phyloP scores from a whole-genome alignment of 2,329 filamentous ascomycete genomes.

The Mollisia scopiformis region DNA sequence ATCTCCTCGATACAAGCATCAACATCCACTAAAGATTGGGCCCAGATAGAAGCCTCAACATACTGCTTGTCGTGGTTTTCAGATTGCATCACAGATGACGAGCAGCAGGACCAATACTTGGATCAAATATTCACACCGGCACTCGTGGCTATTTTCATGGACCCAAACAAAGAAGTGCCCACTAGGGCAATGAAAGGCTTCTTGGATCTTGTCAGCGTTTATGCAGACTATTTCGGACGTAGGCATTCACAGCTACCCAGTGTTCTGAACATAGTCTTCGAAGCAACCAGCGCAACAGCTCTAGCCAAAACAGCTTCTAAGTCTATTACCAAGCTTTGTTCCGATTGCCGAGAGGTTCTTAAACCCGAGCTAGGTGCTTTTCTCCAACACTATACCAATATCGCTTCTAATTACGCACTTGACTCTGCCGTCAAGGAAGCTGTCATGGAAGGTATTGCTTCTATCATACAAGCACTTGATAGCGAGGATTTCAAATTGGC shows the following conservation, averaged over 20 bases:
- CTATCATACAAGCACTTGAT: constrained; percentile 73
- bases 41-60: constrained; percentile 61
- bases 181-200: constrained; percentile 68
- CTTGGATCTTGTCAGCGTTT: constrained; percentile 71
- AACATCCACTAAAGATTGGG: constrained; percentile 53
- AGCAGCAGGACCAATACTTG: constrained; percentile 61
- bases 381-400: constrained; percentile 69
- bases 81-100: constrained; percentile 64
- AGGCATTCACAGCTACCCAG: constrained; percentile 68
- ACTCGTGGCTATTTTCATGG: constrained; percentile 57
- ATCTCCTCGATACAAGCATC: constrained; percentile 56
- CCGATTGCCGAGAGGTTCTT: constrained; percentile 72
- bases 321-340: constrained; percentile 75
- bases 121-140: constrained; percentile 62
- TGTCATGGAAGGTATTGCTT: constrained; percentile 73
- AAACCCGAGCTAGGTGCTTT: constrained; percentile 69
- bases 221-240: constrained; percentile 76
- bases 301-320: constrained; percentile 72
- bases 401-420: constrained; percentile 60
- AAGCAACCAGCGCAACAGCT: constrained; percentile 62
- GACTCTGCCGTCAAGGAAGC: constrained; percentile 74
- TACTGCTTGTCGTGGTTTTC: constrained; percentile 69
- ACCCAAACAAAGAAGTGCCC: constrained; percentile 57
- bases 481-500: constrained; percentile 56
- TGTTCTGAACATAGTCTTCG: constrained; percentile 75